Conservation (phyloP, 208 protist species). For the Trypanosoma cruzi region DNA sequence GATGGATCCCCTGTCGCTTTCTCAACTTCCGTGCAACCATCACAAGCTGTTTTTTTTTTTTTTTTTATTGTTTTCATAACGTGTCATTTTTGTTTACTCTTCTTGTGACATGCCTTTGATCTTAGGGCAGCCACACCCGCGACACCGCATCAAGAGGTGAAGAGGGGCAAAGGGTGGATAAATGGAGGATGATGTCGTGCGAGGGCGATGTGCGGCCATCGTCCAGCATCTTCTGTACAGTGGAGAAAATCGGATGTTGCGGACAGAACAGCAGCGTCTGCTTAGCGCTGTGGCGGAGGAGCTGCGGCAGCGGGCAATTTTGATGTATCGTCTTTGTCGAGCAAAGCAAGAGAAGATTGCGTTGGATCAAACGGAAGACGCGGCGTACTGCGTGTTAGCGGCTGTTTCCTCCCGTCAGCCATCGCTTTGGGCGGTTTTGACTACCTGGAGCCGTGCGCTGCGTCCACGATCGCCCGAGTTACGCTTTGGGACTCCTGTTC, state of each 20-base stretch:
- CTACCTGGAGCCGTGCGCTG: conserved; percentile 40
- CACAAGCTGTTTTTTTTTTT: background rate
- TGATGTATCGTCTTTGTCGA: conserved; percentile 64
- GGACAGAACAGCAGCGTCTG: conserved; percentile 1
- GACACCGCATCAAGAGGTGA: background rate
- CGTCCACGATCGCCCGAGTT: conserved; percentile 48
- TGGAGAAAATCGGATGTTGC: background rate
- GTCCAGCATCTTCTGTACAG: conserved; percentile 48
- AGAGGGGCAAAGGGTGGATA: background rate
- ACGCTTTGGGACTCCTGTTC: conserved; percentile 39
- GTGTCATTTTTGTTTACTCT: background rate
- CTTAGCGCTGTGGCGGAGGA: conserved; percentile 27
- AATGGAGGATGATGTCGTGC: conserved; percentile 69
- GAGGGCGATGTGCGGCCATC: conserved; percentile 35
- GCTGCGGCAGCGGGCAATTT: conserved; percentile 45
- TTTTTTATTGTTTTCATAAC: background rate
- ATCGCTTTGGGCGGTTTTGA: conserved; percentile 44
- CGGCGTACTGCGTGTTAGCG: conserved; percentile 68
- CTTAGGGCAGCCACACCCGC: background rate
- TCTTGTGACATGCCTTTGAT: background rate
- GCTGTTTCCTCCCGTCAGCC: conserved; percentile 43
- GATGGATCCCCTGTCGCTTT: background rate
- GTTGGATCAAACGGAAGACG: conserved; percentile 45
- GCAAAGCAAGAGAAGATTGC: conserved; percentile 30
- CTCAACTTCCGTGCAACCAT: background rate